Base-by-base conservation (phyloP, 2,329 filamentous ascomycete genomes). In the Cryphonectria radicalis region DNA sequence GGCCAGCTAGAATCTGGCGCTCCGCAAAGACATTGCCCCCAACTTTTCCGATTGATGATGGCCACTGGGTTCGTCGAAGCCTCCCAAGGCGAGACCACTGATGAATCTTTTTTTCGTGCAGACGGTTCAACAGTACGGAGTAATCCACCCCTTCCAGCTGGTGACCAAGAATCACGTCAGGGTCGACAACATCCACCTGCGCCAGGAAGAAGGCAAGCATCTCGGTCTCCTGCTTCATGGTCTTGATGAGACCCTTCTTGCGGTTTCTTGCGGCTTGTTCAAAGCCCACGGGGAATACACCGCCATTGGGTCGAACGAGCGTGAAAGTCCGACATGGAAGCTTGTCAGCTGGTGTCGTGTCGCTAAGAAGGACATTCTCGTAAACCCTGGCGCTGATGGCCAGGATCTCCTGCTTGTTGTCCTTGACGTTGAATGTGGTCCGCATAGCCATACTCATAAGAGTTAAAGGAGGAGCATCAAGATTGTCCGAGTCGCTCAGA, bases 121-220 rank as follows among this genome's bases (percentile, higher is more conserved):
- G 85, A 66, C 96, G 91, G 79, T 90, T 97, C 37, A 99, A 85
- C 14, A 99, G 85, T 70, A 98, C 91, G 76, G 94, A 97, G 80
- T 97, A 97, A 79, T 99, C 96, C 4, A 98, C 94, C 77, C 97
- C 96, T 80, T 99, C 96, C n/a, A 99, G 87, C 77, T 97, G 92
- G 80, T 99, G 95, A 17, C 96, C 96, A 75, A 98, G 87, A 50
- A 99, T 88, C 42, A 97, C 94, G 83, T 99, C 96, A 0, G 96
- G 96, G 77, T 99, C 96, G 73, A 93, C 91, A 42, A 92, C 88
- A 77, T 97, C 93, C 55, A 99, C 87, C 76, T 98, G 91, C 3
- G 95, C 95, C 73, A 99, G 84, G 80, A 99, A 97, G 79, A 95
- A 93, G 75, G 91, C 92, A 8, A 99, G 85, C 50, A 99, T 88